Conservation (phyloP, 2,329 filamentous ascomycete species). For the Pseudocercospora vitis region DNA sequence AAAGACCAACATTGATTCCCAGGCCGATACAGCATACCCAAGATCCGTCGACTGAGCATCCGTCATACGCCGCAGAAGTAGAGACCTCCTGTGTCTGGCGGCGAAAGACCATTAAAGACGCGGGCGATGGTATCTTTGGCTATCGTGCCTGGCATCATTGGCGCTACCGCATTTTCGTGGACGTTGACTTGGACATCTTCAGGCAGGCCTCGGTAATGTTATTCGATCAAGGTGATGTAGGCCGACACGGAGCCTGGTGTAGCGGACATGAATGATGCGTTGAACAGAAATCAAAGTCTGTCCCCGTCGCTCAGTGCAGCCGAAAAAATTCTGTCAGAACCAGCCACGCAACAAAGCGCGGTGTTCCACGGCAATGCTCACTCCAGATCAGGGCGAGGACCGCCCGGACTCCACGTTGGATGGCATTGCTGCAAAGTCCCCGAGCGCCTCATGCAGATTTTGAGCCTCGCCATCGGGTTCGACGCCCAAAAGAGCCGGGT, state of each 20-base stretch:
- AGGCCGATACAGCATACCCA: background rate
- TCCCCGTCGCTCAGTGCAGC: background rate
- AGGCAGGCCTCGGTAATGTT: background rate
- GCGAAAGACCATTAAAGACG: background rate
- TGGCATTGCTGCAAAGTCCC: background rate
- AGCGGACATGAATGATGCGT: background rate
- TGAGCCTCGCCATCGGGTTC: background rate
- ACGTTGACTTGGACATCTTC: background rate
- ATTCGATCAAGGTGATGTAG: background rate
- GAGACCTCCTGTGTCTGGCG: background rate
- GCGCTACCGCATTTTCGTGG: background rate
- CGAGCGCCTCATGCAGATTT: background rate
- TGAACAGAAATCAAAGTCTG: slow-evolving; percentile 4
- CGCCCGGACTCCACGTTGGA: no score
- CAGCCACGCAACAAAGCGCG: background rate
- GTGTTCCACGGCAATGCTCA: no score
- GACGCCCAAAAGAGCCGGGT: background rate
- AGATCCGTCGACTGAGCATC: background rate
- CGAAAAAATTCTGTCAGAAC: no score
- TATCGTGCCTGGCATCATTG: background rate
- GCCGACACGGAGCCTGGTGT: background rate
- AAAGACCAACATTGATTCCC: slow-evolving; percentile 3
- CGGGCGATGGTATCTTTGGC: background rate
- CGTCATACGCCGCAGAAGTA: background rate
- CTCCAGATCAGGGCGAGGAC: no score